Evolutionary conservation across 139 green algal genomes (phyloP).

Genomic region (Coccomyxa sp.): DNA sequence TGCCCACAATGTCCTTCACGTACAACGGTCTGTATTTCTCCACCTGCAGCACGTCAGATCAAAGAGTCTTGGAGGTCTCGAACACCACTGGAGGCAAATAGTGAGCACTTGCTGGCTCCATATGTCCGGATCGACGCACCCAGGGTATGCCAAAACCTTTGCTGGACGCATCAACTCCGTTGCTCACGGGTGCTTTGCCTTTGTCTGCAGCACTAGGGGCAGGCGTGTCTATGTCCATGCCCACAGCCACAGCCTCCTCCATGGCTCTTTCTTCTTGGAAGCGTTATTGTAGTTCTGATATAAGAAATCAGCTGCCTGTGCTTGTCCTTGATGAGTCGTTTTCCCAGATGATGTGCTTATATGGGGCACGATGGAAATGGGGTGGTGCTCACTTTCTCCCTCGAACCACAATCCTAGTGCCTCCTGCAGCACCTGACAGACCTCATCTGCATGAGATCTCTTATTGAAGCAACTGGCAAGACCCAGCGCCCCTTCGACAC

Average conservation of each 20-base stretch:
- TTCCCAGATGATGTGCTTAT: too few relatives aligned
- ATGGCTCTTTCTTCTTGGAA: neutral
- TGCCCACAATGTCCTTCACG: slow-evolving; percentile 93
- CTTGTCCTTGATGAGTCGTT: too few relatives aligned
- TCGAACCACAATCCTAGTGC: too few relatives aligned
- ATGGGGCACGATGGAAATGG: too few relatives aligned
- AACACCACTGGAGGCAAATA: neutral
- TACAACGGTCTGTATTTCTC: slow-evolving; percentile 91
- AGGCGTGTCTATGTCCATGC: slow-evolving; percentile 17
- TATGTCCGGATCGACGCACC: slow-evolving; percentile 4
- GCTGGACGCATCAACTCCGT: neutral
- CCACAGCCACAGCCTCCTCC: slow-evolving; percentile 5
- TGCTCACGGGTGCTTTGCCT: slow-evolving; percentile 1
- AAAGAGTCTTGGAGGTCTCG: neutral
- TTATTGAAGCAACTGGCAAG: too few relatives aligned
- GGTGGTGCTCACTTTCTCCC: too few relatives aligned
- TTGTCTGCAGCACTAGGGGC: neutral
- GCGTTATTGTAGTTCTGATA: neutral
- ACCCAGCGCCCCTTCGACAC: too few relatives aligned
- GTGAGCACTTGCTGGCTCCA: too few relatives aligned
- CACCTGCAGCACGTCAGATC: slow-evolving; percentile 47
- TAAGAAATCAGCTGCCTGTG: neutral
- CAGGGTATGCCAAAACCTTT: slow-evolving; percentile 23
- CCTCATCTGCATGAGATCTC: too few relatives aligned
- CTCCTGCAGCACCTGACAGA: too few relatives aligned